Evolutionary conservation across 768 basidiomycete species (phyloP).

Genomic region (Naganishia randhawae): DNA sequence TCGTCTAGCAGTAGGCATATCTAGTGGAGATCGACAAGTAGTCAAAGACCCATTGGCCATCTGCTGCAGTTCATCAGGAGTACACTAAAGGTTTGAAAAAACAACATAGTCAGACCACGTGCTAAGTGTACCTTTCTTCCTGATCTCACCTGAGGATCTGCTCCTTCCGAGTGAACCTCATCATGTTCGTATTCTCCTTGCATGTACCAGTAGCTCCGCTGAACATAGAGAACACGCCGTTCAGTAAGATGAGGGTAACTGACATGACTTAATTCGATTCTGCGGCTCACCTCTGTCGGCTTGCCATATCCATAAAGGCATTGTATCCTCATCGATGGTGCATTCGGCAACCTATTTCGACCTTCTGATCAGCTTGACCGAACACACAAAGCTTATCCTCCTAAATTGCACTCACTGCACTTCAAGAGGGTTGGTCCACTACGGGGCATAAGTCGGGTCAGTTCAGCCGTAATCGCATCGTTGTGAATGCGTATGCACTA

Average conservation of each 20-base stretch:
- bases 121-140: neutral
- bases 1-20: conserved; percentile 59
- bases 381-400: neutral
- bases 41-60: conserved; percentile 28
- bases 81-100: neutral
- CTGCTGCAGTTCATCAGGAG: conserved; percentile 22
- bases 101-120: neutral
- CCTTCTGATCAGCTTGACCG: neutral
- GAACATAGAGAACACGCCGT: conserved; percentile 42
- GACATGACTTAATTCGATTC: conserved; percentile 56
- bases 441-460: neutral
- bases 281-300: conserved; percentile 63
- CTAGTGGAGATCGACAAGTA: conserved; percentile 55
- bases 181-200: conserved; percentile 67
- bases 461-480: neutral
- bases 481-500: neutral
- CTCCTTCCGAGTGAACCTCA: conserved; percentile 53
- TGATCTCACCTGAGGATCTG: conserved; percentile 35
- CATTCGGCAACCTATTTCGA: conserved; percentile 69
- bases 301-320: conserved; percentile 95
- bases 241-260: neutral
- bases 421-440: conserved; percentile 77
- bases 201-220: conserved; percentile 85
- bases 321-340: conserved; percentile 85
- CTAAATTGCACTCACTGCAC: conserved; percentile 35